These are phyloP conservation scores for Mycena alexandri DNA, from an alignment of 768 basidiomycete species.

Conservation along the genomic window DNA sequence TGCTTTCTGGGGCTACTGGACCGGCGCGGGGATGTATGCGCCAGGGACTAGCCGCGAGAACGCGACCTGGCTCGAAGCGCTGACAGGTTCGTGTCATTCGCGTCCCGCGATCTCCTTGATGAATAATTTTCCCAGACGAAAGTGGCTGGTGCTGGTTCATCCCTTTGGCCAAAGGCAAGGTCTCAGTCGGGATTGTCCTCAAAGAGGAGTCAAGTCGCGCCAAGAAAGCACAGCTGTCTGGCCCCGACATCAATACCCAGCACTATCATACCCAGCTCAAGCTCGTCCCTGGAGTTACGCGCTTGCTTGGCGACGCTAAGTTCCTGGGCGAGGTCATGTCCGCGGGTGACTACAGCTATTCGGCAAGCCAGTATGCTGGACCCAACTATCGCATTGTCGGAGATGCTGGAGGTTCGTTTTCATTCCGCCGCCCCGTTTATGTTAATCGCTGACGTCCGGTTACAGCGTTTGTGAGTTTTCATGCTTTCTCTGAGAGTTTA, in stretches of 20 bases:
- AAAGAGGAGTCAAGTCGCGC: conserved; percentile 45
- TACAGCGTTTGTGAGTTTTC: conserved; percentile 21
- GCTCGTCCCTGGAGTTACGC: conserved; percentile 5
- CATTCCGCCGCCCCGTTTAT: not conserved
- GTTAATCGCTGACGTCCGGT: not conserved
- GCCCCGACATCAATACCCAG: not conserved
- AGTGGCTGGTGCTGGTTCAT: conserved; percentile 58
- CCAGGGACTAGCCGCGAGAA: conserved; percentile 48
- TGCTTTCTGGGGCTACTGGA: conserved; percentile 68
- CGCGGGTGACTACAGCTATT: conserved; percentile 24
- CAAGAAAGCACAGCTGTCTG: conserved; percentile 21
- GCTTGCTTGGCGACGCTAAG: conserved; percentile 2
- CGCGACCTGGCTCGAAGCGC: conserved; percentile 58
- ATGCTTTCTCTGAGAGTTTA: not conserved
- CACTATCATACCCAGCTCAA: conserved; percentile 6
- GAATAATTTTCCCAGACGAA: conserved; percentile 44
- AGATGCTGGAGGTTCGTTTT: conserved; percentile 19
- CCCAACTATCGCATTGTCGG: conserved; percentile 22
- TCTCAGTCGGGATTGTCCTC: conserved; percentile 54
- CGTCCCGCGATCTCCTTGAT: too few species aligned
- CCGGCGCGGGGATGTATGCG: conserved; percentile 49
- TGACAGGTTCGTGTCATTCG: conserved; percentile 45
- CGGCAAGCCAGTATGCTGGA: conserved; percentile 14
- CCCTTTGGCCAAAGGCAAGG: conserved; percentile 48
- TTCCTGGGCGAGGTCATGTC: conserved; percentile 1